Percentiles rank a stretch among this genome's conserved stretches.
Evolutionary conservation across 2,329 filamentous ascomycete species (phyloP).

Genomic region (Cordyceps pruinosa): DNA sequence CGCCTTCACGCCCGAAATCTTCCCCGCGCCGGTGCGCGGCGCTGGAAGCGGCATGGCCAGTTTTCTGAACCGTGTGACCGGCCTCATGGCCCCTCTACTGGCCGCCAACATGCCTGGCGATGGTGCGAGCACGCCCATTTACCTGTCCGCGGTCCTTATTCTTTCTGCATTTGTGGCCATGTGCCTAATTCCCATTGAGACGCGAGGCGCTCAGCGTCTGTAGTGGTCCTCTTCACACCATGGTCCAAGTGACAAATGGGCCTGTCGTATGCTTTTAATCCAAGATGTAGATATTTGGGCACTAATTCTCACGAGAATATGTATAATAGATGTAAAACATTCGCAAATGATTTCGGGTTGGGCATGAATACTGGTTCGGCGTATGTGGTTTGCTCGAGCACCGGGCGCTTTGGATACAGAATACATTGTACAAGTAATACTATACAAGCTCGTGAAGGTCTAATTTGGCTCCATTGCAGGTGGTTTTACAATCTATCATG

Average conservation of each 20-base stretch:
- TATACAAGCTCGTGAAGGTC: background rate
- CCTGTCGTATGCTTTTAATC: background rate
- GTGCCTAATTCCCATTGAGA: slow-evolving; percentile 57
- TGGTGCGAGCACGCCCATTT: slow-evolving; percentile 50
- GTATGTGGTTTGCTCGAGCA: background rate
- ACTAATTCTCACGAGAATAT: background rate
- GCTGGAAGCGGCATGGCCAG: slow-evolving; percentile 67
- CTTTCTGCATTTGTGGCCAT: slow-evolving; percentile 53
- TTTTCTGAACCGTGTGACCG: slow-evolving; percentile 62
- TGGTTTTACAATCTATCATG: background rate
- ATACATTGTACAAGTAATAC: background rate
- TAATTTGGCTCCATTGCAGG: background rate
- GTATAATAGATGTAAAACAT: background rate
- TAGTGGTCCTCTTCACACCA: slow-evolving; percentile 23
- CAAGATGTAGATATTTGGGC: background rate
- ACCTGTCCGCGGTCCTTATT: slow-evolving; percentile 50
- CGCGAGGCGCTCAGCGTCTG: slow-evolving; percentile 50
- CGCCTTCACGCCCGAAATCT: slow-evolving; percentile 70
- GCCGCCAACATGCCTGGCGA: slow-evolving; percentile 55
- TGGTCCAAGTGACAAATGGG: background rate
- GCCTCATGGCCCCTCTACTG: slow-evolving; percentile 61
- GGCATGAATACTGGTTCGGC: background rate
- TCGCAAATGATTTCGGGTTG: background rate
- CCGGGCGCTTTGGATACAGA: background rate
- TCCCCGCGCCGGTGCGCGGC: slow-evolving; percentile 64